phyloP scores from a whole-genome alignment of 139 green algal species.

The Spirogloea muscicola region DNA sequence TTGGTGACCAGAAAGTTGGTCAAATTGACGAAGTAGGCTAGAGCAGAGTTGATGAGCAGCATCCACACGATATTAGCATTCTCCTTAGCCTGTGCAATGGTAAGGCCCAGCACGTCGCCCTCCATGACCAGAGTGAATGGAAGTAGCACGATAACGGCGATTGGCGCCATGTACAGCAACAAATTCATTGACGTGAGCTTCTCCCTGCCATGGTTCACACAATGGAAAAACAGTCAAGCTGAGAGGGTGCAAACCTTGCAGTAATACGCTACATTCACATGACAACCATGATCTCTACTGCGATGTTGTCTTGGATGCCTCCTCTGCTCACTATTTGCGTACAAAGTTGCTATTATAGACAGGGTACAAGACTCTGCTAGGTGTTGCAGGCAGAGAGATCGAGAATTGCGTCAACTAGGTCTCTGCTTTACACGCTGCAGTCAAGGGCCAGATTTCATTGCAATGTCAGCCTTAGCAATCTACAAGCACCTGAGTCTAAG shows the following conservation, averaged over 20 bases:
- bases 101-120: conserved; percentile 48
- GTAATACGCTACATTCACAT: neutral
- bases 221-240: neutral
- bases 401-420: no score
- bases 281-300: neutral
- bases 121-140: conserved; percentile 70
- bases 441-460: neutral
- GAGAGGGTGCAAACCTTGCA: no score
- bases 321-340: no score
- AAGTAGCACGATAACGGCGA: conserved; percentile 68
- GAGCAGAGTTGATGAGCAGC: conserved; percentile 70
- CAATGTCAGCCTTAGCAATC: neutral
- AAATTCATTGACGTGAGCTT: conserved; percentile 86
- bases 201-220: conserved; percentile 50
- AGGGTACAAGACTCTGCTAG: no score
- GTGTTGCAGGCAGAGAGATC: no score
- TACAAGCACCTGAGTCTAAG: no score
- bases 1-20: conserved; percentile 97
- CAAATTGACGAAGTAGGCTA: conserved; percentile 94
- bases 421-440: no score
- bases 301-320: no score
- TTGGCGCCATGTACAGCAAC: conserved; percentile 86
- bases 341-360: no score
- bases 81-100: conserved; percentile 16
- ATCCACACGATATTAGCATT: conserved; percentile 53